Base-by-base conservation (phyloP, 2,329 filamentous ascomycete genomes). In the Calonectria crousiana region DNA sequence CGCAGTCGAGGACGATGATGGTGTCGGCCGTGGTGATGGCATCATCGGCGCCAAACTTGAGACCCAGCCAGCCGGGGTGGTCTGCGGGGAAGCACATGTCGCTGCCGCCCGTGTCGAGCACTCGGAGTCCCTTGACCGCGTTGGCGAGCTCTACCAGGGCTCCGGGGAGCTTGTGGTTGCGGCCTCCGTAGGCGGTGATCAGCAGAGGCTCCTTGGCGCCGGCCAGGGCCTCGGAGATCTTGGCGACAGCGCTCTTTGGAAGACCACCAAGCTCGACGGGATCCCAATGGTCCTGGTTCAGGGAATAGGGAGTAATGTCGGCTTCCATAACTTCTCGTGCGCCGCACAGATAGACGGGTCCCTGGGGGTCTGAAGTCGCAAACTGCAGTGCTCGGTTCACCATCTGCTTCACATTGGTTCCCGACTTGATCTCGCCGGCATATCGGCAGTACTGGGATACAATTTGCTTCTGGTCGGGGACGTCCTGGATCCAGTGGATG, bases 391-490 rank as follows among this genome's bases (percentile, higher is more conserved):
- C 95, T 1, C 95, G 92, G 81, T 95, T 95, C 74, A 98, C 94
- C 85, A 97, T 93, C 86, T 98, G 95, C 88, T 97, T 97, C 74
- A 97, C 91, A 80, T 97, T 98, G 81, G 91, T 91, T 20, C 95
- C 95, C 3, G 93, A 93, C 86, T 95, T 96, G 84, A 98, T 92
- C 86, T 98, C 95, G 4, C 89, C 95, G 0, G 93, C 87, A 81
- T 97, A 98, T 13, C 95, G 90, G 83, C 95, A 98, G 84, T 98
- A 98, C 85, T 98, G 95, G 0, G 91, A 88, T 4, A 98, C 87
- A 73, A 98, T 96, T 79, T 92, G 90, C 83, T 93, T 95, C 83
- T 96, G 95, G 80, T 96, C 94, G 0, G 93, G 94, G 3, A 95
- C 93, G 83, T 96, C 94, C 80, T 96, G 94, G 38, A 96, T 93